These are phyloP conservation scores for Penicillium angulare DNA, from an alignment of 495 filamentous ascomycete genomes.

Conservation along the genomic window DNA sequence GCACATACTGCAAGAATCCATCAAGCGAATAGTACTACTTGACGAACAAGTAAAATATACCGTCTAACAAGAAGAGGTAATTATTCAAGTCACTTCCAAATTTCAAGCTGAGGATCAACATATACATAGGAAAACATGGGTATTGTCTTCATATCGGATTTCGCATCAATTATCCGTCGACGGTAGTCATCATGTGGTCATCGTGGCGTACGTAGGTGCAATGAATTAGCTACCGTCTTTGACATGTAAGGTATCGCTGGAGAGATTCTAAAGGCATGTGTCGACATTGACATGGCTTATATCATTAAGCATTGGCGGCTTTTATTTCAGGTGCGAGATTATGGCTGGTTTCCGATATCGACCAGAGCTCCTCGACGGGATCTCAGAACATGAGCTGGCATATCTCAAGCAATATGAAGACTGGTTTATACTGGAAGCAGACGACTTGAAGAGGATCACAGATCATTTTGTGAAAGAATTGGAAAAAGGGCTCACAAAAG, in stretches of 20 bases:
- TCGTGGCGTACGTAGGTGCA: conserved; percentile 15
- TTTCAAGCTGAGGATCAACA: too few relatives aligned
- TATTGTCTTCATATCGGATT: background rate
- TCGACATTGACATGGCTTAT: background rate
- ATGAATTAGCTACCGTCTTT: background rate
- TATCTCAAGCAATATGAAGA: conserved; percentile 77
- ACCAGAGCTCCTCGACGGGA: conserved; percentile 61
- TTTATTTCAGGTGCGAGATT: background rate
- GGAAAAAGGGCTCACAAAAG: conserved; percentile 72
- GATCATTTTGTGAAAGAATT: conserved; percentile 80
- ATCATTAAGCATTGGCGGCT: background rate
- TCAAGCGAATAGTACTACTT: too few relatives aligned
- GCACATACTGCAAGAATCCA: too few relatives aligned
- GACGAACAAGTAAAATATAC: too few relatives aligned
- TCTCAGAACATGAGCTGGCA: conserved; percentile 67
- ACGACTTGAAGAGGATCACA: conserved; percentile 84
- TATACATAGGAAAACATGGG: too few relatives aligned
- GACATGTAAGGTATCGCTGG: too few relatives aligned
- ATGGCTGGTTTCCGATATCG: conserved; percentile 18
- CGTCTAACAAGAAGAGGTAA: too few relatives aligned
- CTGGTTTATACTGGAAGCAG: conserved; percentile 65
- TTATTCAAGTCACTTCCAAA: too few relatives aligned
- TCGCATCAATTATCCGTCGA: background rate
- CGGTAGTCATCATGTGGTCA: conserved; percentile 19
- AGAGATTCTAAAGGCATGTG: background rate